A percentile compares a stretch with the other conserved stretches of the same genome.
These are phyloP conservation scores for Neonectria magnoliae DNA, from an alignment of 2,329 filamentous ascomycete genomes.

Conservation along the genomic window DNA sequence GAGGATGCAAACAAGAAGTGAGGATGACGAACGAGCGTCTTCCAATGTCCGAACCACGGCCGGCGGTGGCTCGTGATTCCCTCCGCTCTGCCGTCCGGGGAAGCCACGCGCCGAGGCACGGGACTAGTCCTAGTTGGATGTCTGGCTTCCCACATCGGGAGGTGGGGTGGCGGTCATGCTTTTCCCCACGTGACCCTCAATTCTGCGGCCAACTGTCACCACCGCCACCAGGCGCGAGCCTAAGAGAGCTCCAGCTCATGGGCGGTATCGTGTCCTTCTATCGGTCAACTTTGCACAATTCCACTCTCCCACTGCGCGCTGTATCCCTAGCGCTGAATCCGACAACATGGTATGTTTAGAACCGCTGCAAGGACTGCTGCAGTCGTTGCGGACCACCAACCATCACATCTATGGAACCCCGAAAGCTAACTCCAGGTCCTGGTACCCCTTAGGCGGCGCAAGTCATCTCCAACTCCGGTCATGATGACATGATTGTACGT, in stretches of 20 bases:
- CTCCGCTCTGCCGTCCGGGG: slow-evolving; percentile 38
- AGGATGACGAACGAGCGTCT: slow-evolving; percentile 1
- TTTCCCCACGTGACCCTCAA: slow-evolving; percentile 33
- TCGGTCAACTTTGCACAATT: slow-evolving; percentile 34
- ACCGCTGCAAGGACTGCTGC: neutral
- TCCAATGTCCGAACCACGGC: slow-evolving; percentile 23
- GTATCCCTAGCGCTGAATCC: slow-evolving; percentile 24
- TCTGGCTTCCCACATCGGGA: slow-evolving; percentile 17
- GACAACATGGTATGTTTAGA: slow-evolving; percentile 40
- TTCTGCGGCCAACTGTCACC: slow-evolving; percentile 42
- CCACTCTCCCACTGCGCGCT: slow-evolving; percentile 28
- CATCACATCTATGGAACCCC: neutral
- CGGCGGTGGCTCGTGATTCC: slow-evolving; percentile 40
- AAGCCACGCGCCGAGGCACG: slow-evolving; percentile 37
- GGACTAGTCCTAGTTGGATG: slow-evolving; percentile 1
- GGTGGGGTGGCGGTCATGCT: slow-evolving; percentile 36
- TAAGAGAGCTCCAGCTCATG: slow-evolving; percentile 39
- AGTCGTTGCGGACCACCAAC: neutral
- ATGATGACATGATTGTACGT: slow-evolving; percentile 99
- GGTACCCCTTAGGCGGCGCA: slow-evolving; percentile 50
- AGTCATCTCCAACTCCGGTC: slow-evolving; percentile 62
- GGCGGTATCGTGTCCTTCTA: slow-evolving; percentile 44
- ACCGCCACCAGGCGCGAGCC: slow-evolving; percentile 33
- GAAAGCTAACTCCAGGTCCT: slow-evolving; percentile 42
- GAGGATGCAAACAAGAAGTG: slow-evolving; percentile 5